Base-by-base conservation (phyloP, 1,284 basidiomycete species). In the Naganishia albida region DNA sequence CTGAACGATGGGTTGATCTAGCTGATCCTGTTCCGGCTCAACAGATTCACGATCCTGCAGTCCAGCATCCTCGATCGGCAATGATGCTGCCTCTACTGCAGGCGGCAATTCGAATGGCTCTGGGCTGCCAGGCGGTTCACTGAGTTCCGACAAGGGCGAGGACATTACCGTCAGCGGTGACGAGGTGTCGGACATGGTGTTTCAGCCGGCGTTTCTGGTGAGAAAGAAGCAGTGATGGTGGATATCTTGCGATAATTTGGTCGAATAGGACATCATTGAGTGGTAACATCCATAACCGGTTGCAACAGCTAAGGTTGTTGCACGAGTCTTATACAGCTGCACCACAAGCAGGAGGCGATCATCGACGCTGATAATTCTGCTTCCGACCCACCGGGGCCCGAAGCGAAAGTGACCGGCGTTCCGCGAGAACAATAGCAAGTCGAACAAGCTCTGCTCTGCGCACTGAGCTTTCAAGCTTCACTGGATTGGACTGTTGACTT, bases 121-220 rank as follows among this genome's bases (percentile, higher is more conserved):
- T 15, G 57, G 57, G 26, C 57, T 60, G 39, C 57, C 46, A 38
- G 48, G 23, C 13, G 57, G 57, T 26, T 60, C 57, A 49, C 44
- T 49, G 48, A 60, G 57, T 23, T 60, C 57, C 20, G 57, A 50
- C n/a, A 60, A 34, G 38, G 57, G 57, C 26, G 57, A 60, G 20
- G 57, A 60, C 57, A 60, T 50, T 8, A 34, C 57, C 38, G 57
- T 60, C 57, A 60, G 39, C 57, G 57, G 57, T 16, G 57, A 60
- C 18, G 57, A 60, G 3, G 46, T 60, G 46, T 60, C 57, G 30
- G 57, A 60, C 57, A 60, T 60, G 57, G 18, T 57, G 34, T 50
- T 60, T 60, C 46, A 48, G 46, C 46, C 57, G 57, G 16, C 57
- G 46, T 60, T 60, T 50, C 34, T 60, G 46, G 34, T 40, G 23